Conservation (phyloP, 2,329 filamentous ascomycete genomes). For the Metarhizium anisopliae region DNA sequence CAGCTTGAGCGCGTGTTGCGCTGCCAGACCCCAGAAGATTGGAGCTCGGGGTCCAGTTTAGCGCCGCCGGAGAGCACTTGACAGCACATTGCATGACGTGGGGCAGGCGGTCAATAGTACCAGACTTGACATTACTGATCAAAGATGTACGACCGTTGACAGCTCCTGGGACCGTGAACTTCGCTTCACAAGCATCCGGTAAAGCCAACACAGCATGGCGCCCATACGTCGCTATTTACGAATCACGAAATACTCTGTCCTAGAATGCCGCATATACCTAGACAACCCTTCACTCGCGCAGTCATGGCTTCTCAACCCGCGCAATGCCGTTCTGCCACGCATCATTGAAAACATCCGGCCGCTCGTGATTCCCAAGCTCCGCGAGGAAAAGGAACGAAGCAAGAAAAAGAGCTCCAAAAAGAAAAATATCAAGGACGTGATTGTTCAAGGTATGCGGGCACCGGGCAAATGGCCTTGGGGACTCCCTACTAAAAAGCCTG, state of each 20-base stretch:
- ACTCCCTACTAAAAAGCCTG: slow-evolving; percentile 10
- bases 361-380: slow-evolving; percentile 79
- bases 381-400: slow-evolving; percentile 64
- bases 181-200: not conserved
- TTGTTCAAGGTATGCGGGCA: slow-evolving; percentile 56
- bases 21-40: not conserved
- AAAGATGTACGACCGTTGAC: too few species aligned
- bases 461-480: not conserved
- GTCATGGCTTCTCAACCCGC: slow-evolving; percentile 74
- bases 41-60: not conserved
- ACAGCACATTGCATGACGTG: not conserved
- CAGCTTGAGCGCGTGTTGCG: not conserved
- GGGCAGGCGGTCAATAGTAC: not conserved
- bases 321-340: slow-evolving; percentile 66
- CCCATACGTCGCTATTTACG: slow-evolving; percentile 83
- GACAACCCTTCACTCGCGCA: slow-evolving; percentile 78
- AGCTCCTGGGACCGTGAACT: not conserved
- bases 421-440: slow-evolving; percentile 78
- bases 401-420: slow-evolving; percentile 62
- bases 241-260: slow-evolving; percentile 84
- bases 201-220: slow-evolving; percentile 49
- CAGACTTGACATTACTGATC: too few species aligned
- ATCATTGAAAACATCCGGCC: slow-evolving; percentile 81
- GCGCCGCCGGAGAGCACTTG: not conserved
- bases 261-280: slow-evolving; percentile 95